phyloP scores from a whole-genome alignment of 2,329 filamentous ascomycete species.

The Stagonosporopsis tanaceti region DNA sequence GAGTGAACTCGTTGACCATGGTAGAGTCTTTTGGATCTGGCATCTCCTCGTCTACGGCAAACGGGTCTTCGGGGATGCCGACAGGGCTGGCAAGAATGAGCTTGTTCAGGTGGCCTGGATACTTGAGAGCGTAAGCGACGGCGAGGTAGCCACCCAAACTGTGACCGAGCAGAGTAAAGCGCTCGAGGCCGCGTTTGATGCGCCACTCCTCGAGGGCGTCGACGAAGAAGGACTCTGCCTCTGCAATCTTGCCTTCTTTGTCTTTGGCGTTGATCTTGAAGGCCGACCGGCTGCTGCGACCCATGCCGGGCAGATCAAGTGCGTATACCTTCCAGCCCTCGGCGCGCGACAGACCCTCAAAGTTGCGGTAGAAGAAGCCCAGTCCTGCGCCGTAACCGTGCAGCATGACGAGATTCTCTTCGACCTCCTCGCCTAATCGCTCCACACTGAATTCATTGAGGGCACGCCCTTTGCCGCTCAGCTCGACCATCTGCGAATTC shows the following conservation, averaged over 20 bases:
- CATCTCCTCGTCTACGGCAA: slow-evolving; percentile 81
- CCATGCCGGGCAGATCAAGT: slow-evolving; percentile 95
- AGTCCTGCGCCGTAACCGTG: slow-evolving; percentile 96
- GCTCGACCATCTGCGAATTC: slow-evolving; percentile 82
- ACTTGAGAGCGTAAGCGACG: slow-evolving; percentile 94
- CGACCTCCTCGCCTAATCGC: slow-evolving; percentile 76
- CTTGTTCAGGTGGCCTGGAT: slow-evolving; percentile 93
- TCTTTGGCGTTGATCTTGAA: slow-evolving; percentile 89
- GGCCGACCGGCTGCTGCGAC: slow-evolving; percentile 80
- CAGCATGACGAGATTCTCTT: slow-evolving; percentile 92
- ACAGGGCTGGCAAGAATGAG: slow-evolving; percentile 94
- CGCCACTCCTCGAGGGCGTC: slow-evolving; percentile 98
- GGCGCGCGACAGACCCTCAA: slow-evolving; percentile 81
- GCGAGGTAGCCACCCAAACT: slow-evolving; percentile 95
- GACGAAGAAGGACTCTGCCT: slow-evolving; percentile 95
- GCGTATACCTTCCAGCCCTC: slow-evolving; percentile 90
- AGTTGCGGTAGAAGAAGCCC: slow-evolving; percentile 99
- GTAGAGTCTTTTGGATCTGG: slow-evolving; percentile 78
- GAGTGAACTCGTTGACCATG: slow-evolving; percentile 78
- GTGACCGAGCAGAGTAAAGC: slow-evolving; percentile 92
- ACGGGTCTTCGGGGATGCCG: slow-evolving; percentile 92
- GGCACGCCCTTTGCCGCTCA: slow-evolving; percentile 85
- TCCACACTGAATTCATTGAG: slow-evolving; percentile 95
- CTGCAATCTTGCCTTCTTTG: slow-evolving; percentile 78
- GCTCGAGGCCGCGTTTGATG: slow-evolving; percentile 84